Percentiles rank a stretch among this genome's conserved stretches.
These are phyloP conservation scores for Kluyveromyces siamensis DNA, from an alignment of 805 yeast species.

Conservation along the genomic window DNA sequence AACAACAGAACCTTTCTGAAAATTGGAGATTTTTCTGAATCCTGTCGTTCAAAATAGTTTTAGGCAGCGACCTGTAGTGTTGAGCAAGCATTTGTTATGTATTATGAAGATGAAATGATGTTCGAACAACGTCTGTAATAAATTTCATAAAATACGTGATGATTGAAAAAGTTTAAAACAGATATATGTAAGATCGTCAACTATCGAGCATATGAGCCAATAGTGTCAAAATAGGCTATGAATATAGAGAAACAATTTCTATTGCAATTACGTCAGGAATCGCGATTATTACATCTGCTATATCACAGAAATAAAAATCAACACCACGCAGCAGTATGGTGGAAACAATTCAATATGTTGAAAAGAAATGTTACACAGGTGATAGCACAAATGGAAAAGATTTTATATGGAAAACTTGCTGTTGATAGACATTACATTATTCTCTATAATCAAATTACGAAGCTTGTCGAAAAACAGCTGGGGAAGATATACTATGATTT, in stretches of 20 bases:
- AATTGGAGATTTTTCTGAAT: too few relatives aligned
- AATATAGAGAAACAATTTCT: background rate
- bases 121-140: too few relatives aligned
- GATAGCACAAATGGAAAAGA: constrained; percentile 3
- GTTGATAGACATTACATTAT: constrained; percentile 7
- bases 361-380: constrained; percentile 39
- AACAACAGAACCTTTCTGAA: too few relatives aligned
- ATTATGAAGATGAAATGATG: too few relatives aligned
- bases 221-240: background rate
- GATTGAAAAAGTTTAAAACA: too few relatives aligned
- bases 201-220: background rate
- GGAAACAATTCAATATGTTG: constrained; percentile 56
- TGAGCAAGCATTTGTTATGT: too few relatives aligned
- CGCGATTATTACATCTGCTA: constrained; percentile 47
- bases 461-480: constrained; percentile 31
- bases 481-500: constrained; percentile 50
- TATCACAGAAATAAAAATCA: constrained; percentile 72
- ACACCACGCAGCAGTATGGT: constrained; percentile 67
- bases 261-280: constrained; percentile 38
- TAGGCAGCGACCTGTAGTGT: too few relatives aligned
- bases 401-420: constrained; percentile 21
- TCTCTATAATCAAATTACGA: constrained; percentile 10
- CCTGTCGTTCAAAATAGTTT: too few relatives aligned
- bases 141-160: too few relatives aligned
- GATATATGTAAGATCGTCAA: background rate